Conservation (phyloP, 129 eudicot genomes). For the Flaveria sonorensis region DNA sequence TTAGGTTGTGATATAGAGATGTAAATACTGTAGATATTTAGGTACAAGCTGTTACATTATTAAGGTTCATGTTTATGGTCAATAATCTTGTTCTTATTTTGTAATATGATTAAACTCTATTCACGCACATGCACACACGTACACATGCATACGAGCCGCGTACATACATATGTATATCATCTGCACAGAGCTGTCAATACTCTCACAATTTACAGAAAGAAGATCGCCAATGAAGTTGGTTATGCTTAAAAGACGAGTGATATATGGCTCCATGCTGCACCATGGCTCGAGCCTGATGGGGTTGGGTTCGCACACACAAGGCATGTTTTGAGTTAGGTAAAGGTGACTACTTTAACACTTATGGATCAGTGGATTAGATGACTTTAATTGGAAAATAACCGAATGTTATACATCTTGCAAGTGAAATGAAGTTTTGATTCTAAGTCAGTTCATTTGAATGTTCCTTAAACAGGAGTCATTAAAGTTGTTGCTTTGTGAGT, state of each 20-base stretch:
- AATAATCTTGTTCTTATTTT: slow-evolving; percentile 24
- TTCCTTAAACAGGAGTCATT: too few relatives aligned
- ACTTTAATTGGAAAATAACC: not conserved
- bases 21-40: slow-evolving; percentile 36
- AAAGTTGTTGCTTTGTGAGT: too few relatives aligned
- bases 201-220: slow-evolving; percentile 23
- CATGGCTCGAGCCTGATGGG: slow-evolving; percentile 38
- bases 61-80: slow-evolving; percentile 23
- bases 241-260: slow-evolving; percentile 47
- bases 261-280: slow-evolving; percentile 36
- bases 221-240: slow-evolving; percentile 31
- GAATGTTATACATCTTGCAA: not conserved
- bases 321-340: not conserved
- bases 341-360: too few relatives aligned
- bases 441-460: not conserved
- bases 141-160: not conserved
- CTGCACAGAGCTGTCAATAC: not conserved
- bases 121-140: not conserved
- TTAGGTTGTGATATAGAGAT: slow-evolving; percentile 28
- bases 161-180: too few relatives aligned
- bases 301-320: slow-evolving; percentile 28
- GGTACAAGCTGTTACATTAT: slow-evolving; percentile 31
- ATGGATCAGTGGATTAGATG: not conserved
- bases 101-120: not conserved
- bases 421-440: not conserved